Conservation (phyloP, 257 asterid genomes). For the Nicotiana sylvestris region DNA sequence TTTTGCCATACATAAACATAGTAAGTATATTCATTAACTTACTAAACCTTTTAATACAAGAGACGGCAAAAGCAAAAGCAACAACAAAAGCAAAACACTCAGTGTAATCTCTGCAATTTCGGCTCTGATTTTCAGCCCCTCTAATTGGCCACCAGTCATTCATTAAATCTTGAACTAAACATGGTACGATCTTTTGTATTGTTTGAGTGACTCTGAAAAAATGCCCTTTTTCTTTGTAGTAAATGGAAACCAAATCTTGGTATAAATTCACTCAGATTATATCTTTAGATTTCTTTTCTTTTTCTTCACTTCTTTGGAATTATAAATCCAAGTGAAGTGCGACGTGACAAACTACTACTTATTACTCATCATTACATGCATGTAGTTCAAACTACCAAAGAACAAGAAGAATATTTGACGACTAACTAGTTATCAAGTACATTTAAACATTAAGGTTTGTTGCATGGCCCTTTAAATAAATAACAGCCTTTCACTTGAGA, state of each 20-base stretch:
- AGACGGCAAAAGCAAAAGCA: conserved; percentile 9
- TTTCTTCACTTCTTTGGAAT: conserved; percentile 26
- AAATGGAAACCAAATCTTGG: conserved; percentile 46
- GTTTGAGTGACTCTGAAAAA: conserved; percentile 35
- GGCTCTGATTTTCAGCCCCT: conserved; percentile 33
- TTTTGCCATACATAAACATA: conserved; percentile 30
- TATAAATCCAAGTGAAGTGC: conserved; percentile 22
- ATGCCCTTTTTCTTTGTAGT: conserved; percentile 15
- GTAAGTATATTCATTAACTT: conserved; percentile 17
- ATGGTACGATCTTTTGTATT: conserved; percentile 62
- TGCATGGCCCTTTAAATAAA: not conserved
- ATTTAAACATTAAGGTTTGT: not conserved
- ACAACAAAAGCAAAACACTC: not conserved
- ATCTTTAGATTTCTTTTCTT: not conserved
- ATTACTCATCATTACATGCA: conserved; percentile 27
- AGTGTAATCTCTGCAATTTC: conserved; percentile 35
- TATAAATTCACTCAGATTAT: conserved; percentile 24
- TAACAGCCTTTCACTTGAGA: not conserved
- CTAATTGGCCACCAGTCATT: conserved; percentile 52
- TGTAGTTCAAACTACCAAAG: not conserved
- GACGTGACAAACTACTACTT: conserved; percentile 12
- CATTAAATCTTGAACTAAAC: conserved; percentile 46
- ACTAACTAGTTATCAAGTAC: too few species aligned
- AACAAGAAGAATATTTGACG: not conserved
- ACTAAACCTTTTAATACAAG: not conserved